These are phyloP conservation scores for Scutellaria galericulata DNA, from an alignment of 257 asterid genomes.

Conservation along the genomic window DNA sequence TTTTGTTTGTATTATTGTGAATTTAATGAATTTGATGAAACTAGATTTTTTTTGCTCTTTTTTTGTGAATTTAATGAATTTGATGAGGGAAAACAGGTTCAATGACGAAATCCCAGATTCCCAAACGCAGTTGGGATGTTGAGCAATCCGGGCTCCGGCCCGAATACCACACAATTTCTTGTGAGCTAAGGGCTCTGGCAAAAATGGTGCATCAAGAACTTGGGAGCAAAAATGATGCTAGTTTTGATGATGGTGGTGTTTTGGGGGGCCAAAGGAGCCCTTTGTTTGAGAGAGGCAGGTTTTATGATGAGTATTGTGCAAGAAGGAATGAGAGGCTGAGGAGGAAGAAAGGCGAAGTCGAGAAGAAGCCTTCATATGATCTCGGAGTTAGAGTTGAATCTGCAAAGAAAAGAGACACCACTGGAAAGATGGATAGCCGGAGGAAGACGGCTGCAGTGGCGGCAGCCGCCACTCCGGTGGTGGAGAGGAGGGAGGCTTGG, in stretches of 20 bases:
- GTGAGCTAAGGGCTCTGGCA: slow-evolving; percentile 69
- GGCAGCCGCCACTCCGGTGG: slow-evolving; percentile 57
- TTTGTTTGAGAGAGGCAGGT: slow-evolving; percentile 78
- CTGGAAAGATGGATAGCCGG: slow-evolving; percentile 46
- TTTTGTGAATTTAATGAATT: slow-evolving; percentile 4
- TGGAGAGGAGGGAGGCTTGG: slow-evolving; percentile 52
- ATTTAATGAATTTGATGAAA: neutral
- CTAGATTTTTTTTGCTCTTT: neutral
- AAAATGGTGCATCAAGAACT: slow-evolving; percentile 73
- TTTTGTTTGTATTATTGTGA: neutral
- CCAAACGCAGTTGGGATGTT: slow-evolving; percentile 41
- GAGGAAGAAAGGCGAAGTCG: slow-evolving; percentile 76
- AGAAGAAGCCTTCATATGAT: slow-evolving; percentile 57
- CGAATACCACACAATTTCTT: slow-evolving; percentile 73
- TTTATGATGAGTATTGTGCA: slow-evolving; percentile 83
- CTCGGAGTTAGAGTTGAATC: slow-evolving; percentile 86
- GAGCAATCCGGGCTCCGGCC: slow-evolving; percentile 60
- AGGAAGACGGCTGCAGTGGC: slow-evolving; percentile 45
- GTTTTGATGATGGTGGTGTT: neutral
- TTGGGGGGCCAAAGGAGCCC: slow-evolving; percentile 48
- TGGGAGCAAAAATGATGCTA: slow-evolving; percentile 36
- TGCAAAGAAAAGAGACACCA: slow-evolving; percentile 60
- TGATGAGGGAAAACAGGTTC: slow-evolving; percentile 51
- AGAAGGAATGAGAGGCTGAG: slow-evolving; percentile 88
- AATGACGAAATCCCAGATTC: slow-evolving; percentile 58